Conservation (phyloP, 176 grass and related monocot species). For the Themeda triandra region DNA sequence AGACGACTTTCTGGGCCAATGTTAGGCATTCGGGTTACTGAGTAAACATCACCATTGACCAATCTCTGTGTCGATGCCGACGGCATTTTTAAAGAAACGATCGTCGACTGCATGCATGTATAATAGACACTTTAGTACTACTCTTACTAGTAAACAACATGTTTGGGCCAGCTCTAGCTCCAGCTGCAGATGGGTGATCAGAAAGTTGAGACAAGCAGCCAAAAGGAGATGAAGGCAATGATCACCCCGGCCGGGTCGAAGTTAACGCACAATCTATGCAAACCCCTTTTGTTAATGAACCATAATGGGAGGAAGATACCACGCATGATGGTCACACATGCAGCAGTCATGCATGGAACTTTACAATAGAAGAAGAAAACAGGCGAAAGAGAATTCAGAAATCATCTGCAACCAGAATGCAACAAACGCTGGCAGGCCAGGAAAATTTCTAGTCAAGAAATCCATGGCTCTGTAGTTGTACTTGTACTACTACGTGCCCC, state of each 20-base stretch:
- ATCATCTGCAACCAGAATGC: not conserved
- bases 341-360: not conserved
- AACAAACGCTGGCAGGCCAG: not conserved
- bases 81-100: not conserved
- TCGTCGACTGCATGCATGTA: too few species aligned
- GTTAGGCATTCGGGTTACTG: not conserved
- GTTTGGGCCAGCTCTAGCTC: not conserved
- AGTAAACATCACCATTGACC: too few species aligned
- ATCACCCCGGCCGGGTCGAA: not conserved
- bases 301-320: constrained; percentile 6
- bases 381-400: not conserved
- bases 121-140: too few species aligned
- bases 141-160: not conserved
- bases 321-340: constrained; percentile 32
- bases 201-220: constrained; percentile 34
- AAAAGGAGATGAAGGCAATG: not conserved
- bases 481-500: constrained; percentile 10
- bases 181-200: constrained; percentile 4
- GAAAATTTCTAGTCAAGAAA: not conserved
- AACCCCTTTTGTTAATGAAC: not conserved
- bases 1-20: not conserved
- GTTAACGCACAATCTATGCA: not conserved
- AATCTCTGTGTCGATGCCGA: too few species aligned
- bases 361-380: not conserved
- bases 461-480: not conserved